Percentiles rank a stretch among this genome's conserved stretches.
These are phyloP conservation scores for Fagopyrum homotropicum DNA, from an alignment of 148 eudicot genomes.

Conservation along the genomic window DNA sequence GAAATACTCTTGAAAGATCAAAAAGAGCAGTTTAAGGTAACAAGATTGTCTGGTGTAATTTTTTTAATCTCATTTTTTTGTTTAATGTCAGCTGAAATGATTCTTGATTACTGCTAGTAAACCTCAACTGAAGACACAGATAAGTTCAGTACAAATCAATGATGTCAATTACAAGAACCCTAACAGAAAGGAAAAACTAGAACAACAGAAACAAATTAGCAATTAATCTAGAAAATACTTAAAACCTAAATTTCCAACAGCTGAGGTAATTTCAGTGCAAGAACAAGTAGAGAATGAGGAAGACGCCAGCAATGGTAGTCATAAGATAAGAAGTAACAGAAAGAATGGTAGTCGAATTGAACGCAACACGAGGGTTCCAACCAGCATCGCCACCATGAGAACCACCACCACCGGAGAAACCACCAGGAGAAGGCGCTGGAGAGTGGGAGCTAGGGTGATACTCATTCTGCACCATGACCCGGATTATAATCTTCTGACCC, in stretches of 20 bases:
- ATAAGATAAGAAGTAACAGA: slow-evolving; percentile 10
- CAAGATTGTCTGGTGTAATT: too few relatives aligned
- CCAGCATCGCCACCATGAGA: neutral
- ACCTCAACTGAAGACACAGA: neutral
- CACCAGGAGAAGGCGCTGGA: slow-evolving; percentile 1
- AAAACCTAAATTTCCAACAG: neutral
- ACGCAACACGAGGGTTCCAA: neutral
- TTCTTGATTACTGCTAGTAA: neutral
- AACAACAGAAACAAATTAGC: neutral
- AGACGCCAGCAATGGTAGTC: slow-evolving; percentile 6
- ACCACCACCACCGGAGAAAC: neutral
- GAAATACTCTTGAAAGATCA: neutral
- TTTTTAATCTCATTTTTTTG: too few relatives aligned
- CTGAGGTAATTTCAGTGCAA: slow-evolving; percentile 15
- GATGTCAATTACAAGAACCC: neutral
- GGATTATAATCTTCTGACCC: slow-evolving; percentile 17
- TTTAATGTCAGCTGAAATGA: neutral
- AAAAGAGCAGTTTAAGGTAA: too few relatives aligned
- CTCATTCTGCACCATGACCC: slow-evolving; percentile 14
- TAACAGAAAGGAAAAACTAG: neutral
- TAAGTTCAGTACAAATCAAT: neutral
- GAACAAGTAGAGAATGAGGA: slow-evolving; percentile 10
- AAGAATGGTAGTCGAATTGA: slow-evolving; percentile 1
- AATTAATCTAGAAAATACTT: neutral
- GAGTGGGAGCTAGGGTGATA: neutral